Evolutionary conservation across 208 protist species (phyloP), one percentile per base, ranked within the genome.

Genomic region (Spongospora subterranea): DNA sequence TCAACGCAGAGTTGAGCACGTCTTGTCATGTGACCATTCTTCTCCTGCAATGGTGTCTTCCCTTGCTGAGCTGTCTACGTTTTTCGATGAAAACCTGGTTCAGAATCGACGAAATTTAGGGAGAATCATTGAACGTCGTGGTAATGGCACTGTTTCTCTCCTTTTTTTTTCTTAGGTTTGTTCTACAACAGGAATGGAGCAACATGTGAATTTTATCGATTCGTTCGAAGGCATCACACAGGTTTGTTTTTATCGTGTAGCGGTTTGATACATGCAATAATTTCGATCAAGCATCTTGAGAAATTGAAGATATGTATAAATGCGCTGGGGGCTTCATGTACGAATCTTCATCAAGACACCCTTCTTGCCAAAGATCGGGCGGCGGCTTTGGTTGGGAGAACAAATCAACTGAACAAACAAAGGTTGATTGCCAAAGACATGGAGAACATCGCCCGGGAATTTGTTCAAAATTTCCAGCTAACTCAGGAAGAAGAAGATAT

Each of bases 21-120:
- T 82, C 6, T n/a, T 82, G 6, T 6, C 6, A 43, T 35, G 71
- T 20, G 71, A 82, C n/a, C n/a, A 82, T 43, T 39, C 71, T 35
- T 82, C 71, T 20, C 17, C 6, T 20, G 35, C 71, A 20, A 35
- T 82, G 6, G 6, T 82, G 35, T 20, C n/a, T 20, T 82, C 71
- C n/a, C n/a, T 82, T 20, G 13, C 35, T 43, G 17, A 82, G 35
- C n/a, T 82, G n/a, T 82, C 71, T 20, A 82, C 71, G n/a, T 82
- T 82, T 43, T 82, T 82, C 71, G 71, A 82, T 43, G 71, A 82
- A 43, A 82, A 35, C 71, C 35, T n/a, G 6, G 13, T 82, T 6
- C 71, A 82, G n/a, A 82, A 82, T n/a, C 71, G 71, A 43, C 71
- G n/a, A 20, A 82, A 82, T n/a, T n/a, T 82, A 35, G 71, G 17